Base-by-base conservation (phyloP, 176 grass and related monocot genomes). In the Juncus inflexus region DNA sequence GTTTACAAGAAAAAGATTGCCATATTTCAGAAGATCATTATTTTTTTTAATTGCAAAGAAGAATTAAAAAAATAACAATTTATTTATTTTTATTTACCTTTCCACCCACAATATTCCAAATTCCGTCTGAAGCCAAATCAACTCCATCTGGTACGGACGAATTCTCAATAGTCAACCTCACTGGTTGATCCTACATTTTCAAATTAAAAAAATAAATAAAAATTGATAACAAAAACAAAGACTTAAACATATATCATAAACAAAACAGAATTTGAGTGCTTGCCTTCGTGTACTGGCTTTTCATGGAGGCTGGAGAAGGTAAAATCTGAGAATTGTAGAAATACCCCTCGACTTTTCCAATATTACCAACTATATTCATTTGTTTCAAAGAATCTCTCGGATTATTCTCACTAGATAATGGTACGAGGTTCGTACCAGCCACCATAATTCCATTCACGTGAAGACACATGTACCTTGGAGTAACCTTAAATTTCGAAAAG, bases 51-150 rank as follows among this genome's bases (percentile, higher is more conserved):
- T 42, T 57, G 37, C 12, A 41, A 50, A 56, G 67, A 55, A 52
- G 14, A 61, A 16, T 51, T 61, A 36, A 67, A 56, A 56, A 52
- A 35, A 42, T 67, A 60, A 13, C 59, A 9, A 70, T 40, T 54
- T 38, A 65, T 50, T 11, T 9, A 61, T 9, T 68, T 9, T 68
- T 55, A 39, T 68, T 77, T 64, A 97, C 94, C 85, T 97, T 97
- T 12, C 94, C 88, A 54, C 94, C 88, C n/a, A 97, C 94, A 73
- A 97, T 86, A 76, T 38, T 86, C 94, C 94, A 97, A 56, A 86
- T 80, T 35, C 88, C 94, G 12, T 92, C 94, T 67, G 79, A 77
- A 69, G 79, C 80, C 65, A 83, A 84, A 66, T 92, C 88, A 15
- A 97, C 72, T 70, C 94, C 88, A 72, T 97, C 94, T 15, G 61